These are phyloP conservation scores for Claviceps fusiformis DNA, from an alignment of 2,329 filamentous ascomycete species.

Conservation along the genomic window DNA sequence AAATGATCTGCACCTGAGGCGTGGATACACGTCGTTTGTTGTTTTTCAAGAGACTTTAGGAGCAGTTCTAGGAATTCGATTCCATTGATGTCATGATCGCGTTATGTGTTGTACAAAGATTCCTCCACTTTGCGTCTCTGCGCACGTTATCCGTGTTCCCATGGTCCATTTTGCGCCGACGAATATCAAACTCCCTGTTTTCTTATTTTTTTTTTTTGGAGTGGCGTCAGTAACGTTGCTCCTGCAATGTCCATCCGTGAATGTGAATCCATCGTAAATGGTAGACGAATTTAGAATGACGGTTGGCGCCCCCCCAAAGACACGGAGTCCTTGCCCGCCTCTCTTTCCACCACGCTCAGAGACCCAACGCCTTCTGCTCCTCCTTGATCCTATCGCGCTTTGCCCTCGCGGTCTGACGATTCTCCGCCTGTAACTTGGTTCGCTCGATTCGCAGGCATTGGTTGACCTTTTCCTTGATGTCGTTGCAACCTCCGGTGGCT, in stretches of 20 bases:
- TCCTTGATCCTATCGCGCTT: slow-evolving; percentile 60
- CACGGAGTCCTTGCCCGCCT: neutral
- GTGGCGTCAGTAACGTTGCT: neutral
- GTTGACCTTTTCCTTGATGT: slow-evolving; percentile 71
- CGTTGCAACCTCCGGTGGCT: slow-evolving; percentile 78
- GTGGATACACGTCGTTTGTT: neutral
- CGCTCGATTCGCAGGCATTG: slow-evolving; percentile 73
- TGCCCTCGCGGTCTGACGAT: slow-evolving; percentile 55
- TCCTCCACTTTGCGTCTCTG: neutral
- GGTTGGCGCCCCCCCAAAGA: neutral
- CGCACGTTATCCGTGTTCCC: no score
- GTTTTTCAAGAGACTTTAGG: no score
- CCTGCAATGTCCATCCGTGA: neutral
- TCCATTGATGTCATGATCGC: neutral
- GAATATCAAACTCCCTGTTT: no score
- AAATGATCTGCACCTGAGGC: neutral
- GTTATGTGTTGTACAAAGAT: neutral
- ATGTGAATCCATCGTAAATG: neutral
- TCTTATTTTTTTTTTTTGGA: neutral
- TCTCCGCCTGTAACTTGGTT: slow-evolving; percentile 60
- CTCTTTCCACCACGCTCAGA: slow-evolving; percentile 13
- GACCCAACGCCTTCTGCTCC: slow-evolving; percentile 43
- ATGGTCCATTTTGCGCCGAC: neutral
- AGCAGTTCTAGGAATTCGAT: neutral
- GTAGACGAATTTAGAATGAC: neutral